Conservation (phyloP, 495 filamentous ascomycete genomes). For the Penicillium odoratum region DNA sequence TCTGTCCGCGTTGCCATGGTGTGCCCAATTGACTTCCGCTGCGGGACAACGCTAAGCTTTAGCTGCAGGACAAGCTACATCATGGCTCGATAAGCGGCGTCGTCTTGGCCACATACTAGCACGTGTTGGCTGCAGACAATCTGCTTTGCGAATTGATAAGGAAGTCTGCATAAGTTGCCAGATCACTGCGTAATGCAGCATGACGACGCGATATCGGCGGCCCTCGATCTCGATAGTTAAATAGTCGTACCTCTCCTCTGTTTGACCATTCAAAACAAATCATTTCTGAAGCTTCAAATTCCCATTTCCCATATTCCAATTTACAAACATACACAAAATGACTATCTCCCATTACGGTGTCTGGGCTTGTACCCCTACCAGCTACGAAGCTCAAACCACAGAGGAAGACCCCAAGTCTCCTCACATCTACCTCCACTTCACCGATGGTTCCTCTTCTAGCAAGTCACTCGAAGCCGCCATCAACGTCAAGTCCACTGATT, state of each 20-base stretch:
- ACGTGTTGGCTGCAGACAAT: constrained; percentile 11
- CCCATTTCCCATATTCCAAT: not conserved
- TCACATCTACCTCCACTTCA: constrained; percentile 32
- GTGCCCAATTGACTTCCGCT: constrained; percentile 1
- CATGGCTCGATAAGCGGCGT: constrained; percentile 5
- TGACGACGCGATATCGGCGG: constrained; percentile 3
- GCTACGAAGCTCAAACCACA: constrained; percentile 23
- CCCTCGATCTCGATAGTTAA: not conserved
- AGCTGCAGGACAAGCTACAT: constrained; percentile 20
- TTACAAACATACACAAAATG: constrained; percentile 12
- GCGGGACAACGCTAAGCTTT: constrained; percentile 12
- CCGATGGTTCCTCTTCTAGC: constrained; percentile 19
- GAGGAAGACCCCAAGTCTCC: constrained; percentile 29
- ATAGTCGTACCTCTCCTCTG: not conserved
- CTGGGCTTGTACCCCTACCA: constrained; percentile 28
- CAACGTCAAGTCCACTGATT: constrained; percentile 30
- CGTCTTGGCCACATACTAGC: constrained; percentile 1
- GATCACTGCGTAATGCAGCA: not conserved
- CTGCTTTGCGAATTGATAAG: constrained; percentile 8
- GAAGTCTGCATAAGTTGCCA: not conserved
- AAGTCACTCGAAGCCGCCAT: constrained; percentile 26
- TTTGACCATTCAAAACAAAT: too few species aligned
- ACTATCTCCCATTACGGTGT: constrained; percentile 32
- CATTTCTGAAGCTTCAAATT: too few species aligned
- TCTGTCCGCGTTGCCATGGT: not conserved